Base-by-base conservation (phyloP, 345 rosid genomes). In the Rhodamnia rubescens region DNA sequence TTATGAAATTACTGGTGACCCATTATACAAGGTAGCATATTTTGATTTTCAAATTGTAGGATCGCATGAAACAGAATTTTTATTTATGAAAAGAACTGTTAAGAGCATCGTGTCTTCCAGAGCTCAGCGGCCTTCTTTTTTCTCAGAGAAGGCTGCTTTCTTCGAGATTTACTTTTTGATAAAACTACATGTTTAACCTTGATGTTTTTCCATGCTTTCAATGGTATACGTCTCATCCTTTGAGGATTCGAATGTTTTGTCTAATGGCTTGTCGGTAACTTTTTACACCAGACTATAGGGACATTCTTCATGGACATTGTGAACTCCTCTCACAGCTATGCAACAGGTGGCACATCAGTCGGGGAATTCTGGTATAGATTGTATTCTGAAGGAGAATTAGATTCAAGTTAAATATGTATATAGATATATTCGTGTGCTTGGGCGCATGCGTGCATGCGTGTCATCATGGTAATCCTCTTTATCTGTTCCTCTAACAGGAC, bases 261-360 rank as follows among this genome's bases (percentile, higher is more conserved):
- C 58, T 83, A 22, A 57, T 11, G 52, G 53, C 53, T 15, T 40
- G 26, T 59, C 36, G 52, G 27, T 29, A 56, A 42, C 40, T 84
- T 86, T 42, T 32, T 82, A 84, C 89, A 74, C 29, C 92, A 97
- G 99, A 93, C 91, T 42, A 93, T 93, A 10, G 94, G 94, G 12
- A 90, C 91, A 81, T 94, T 87, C 88, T 97, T 97, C 90, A 93
- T 97, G 98, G 96, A 95, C 55, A 90, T 92, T 9, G 94, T 97
- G 22, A 97, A 96, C 88, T 90, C 95, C 59, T 95, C 99, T 75
- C 95, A 97, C 89, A 91, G 95, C 91, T 97, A 93, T 90, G 96
- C 98, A 81, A 95, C 98, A 40, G 98, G 98, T 88, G 98, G 98
- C 87, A 94, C 99, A 64, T 97, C 99, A 15, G 92, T 88, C 59